Evolutionary conservation across 192 early-diverging fungal species (phyloP).

Genomic region (Polychytrium aggregatum): DNA sequence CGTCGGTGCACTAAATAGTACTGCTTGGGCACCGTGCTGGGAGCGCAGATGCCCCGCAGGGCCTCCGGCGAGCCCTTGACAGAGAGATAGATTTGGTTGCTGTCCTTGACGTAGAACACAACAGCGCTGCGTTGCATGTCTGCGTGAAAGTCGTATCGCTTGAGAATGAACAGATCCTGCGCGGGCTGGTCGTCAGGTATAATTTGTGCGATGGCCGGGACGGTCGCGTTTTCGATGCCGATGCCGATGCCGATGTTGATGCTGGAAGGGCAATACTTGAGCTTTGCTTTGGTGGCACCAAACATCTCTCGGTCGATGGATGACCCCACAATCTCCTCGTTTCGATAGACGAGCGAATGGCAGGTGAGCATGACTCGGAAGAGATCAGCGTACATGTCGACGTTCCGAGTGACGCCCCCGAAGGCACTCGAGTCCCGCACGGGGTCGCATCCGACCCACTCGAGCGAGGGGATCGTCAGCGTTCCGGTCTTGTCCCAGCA

Average conservation of each 20-base stretch:
- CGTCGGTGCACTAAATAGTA: constrained; percentile 10
- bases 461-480: constrained; percentile 1
- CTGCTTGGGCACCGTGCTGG: constrained; percentile 17
- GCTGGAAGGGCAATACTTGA: constrained; percentile 8
- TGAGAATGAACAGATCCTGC: constrained; percentile 14
- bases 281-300: constrained; percentile 43
- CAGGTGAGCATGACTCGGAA: constrained; percentile 37
- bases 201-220: constrained; percentile 4
- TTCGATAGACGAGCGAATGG: constrained; percentile 51
- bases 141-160: constrained; percentile 61
- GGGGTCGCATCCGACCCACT: constrained; percentile 7
- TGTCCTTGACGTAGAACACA: background rate
- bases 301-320: constrained; percentile 75
- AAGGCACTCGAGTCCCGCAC: too few species aligned
- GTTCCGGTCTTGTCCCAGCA: constrained; percentile 41
- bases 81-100: constrained; percentile 7
- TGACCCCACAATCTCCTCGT: constrained; percentile 53
- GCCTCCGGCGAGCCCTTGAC: constrained; percentile 33
- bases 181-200: constrained; percentile 1
- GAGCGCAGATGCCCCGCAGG: constrained; percentile 20
- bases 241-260: too few species aligned
- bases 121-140: constrained; percentile 13
- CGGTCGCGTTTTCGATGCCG: background rate
- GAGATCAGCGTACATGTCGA: constrained; percentile 7
- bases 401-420: too few species aligned